Evolutionary conservation across 345 rosid genomes (phyloP), one percentile per base, ranked within the genome.

Genomic region (Luvunga scandens): DNA sequence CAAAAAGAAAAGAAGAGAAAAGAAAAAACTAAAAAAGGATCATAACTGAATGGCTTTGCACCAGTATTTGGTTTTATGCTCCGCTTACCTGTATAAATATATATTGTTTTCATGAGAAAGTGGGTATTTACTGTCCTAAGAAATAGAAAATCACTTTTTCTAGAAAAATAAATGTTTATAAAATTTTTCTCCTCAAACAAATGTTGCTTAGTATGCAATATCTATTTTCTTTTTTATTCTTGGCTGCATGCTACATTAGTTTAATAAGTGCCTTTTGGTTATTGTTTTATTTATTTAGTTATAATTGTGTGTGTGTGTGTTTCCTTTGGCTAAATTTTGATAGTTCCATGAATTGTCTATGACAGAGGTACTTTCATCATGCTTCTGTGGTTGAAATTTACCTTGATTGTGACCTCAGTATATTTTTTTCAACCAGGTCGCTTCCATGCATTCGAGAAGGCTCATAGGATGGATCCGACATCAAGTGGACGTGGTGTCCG

Each of bases 371-470:
- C 13, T 25, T 42, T 63, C 18, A 42, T 7, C 56, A 3, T 39
- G 67, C 42, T 42, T 62, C 30, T 38, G 8, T 59, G 39, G 3
- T 63, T 2, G 10, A 31, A 74, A 62, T 74, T 28, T 42, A 42
- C 55, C 55, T 62, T 48, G 33, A 14, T 31, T 8, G 39, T 31
- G 71, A 65, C 34, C 69, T 74, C 45, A 34, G 4, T 7, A 24
- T 48, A 12, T 38, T 45, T 64, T 53, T 25, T 72, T 36, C 74
- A 36, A 82, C 75, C 81, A 97, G 99, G 99, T 85, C 99, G 98
- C 57, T 93, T 91, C 88, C 89, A 86, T 77, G 99, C 97, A 27
- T 88, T 94, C 38, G 99, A 97, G 90, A 90, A 77, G 83, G 98
- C 98, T 87, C 98, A 94, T 79, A 78, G 3, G 78, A 83, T 83